phyloP scores from a whole-genome alignment of 1,284 basidiomycete genomes.

The Exobasidium cylindrosporum region DNA sequence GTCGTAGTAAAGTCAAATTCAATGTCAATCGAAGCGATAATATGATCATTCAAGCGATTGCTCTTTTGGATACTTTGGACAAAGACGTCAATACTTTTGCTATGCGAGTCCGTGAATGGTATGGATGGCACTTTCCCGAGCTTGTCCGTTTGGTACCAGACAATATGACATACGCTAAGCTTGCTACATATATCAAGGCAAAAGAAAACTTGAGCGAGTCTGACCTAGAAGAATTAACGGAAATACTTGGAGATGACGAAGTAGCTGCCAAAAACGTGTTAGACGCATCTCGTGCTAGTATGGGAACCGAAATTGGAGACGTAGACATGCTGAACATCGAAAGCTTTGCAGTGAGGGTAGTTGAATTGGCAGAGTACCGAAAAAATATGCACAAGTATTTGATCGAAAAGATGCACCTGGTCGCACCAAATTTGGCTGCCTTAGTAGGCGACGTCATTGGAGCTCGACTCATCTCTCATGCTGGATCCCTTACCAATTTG shows the following conservation, averaged over 20 bases:
- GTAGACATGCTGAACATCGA: constrained; percentile 96
- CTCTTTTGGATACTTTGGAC: constrained; percentile 96
- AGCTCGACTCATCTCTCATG: constrained; percentile 91
- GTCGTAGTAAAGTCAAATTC: constrained; percentile 90
- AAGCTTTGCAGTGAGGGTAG: constrained; percentile 84
- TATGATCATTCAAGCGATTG: constrained; percentile 99
- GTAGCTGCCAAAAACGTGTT: constrained; percentile 88
- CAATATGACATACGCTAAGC: constrained; percentile 89
- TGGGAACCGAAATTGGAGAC: constrained; percentile 89
- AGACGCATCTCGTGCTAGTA: constrained; percentile 87
- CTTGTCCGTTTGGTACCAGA: constrained; percentile 90
- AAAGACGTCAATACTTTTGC: constrained; percentile 99
- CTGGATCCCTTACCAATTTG: constrained; percentile 92
- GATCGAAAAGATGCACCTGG: constrained; percentile 95
- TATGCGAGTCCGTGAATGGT: constrained; percentile 98
- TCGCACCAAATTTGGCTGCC: constrained; percentile 87
- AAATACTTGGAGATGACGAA: constrained; percentile 80
- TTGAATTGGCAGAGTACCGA: constrained; percentile 89
- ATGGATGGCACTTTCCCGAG: constrained; percentile 99
- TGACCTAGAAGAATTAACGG: constrained; percentile 71
- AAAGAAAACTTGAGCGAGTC: constrained; percentile 69
- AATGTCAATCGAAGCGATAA: constrained; percentile 99
- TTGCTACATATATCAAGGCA: constrained; percentile 83
- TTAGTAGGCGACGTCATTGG: constrained; percentile 93
- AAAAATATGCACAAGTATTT: constrained; percentile 86